phyloP scores from a whole-genome alignment of 2,329 filamentous ascomycete species.

The Colletotrichum endophyticum region DNA sequence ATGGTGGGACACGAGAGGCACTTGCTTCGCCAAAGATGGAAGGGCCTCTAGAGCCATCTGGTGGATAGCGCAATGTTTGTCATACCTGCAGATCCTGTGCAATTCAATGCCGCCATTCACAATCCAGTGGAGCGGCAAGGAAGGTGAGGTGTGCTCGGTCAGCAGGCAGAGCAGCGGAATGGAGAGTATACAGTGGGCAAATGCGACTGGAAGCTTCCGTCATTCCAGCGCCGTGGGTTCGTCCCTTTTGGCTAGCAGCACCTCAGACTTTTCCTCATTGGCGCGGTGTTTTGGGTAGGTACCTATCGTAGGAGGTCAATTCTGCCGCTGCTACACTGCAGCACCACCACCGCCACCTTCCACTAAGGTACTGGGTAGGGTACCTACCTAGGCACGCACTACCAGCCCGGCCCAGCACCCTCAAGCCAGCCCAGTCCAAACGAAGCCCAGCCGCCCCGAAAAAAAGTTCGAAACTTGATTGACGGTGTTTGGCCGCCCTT shows the following conservation, averaged over 20 bases:
- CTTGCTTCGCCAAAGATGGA: conserved; percentile 1
- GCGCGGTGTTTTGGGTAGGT: background rate
- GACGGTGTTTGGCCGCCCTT: background rate
- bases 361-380: background rate
- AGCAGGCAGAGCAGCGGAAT: background rate
- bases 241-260: background rate
- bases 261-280: background rate
- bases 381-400: background rate
- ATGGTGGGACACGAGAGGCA: background rate
- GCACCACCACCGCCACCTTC: no score
- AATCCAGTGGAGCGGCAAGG: background rate
- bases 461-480: background rate
- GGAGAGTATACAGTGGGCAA: background rate
- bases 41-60: background rate
- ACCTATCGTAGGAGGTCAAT: background rate
- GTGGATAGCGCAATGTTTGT: conserved; percentile 15
- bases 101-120: background rate
- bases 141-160: conserved; percentile 6
- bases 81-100: conserved; percentile 15
- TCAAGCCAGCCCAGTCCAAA: background rate
- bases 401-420: background rate
- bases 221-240: background rate
- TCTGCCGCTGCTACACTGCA: background rate
- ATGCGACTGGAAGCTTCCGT: conserved; percentile 18
- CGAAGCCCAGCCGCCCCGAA: background rate